Evolutionary conservation across 805 yeast genomes (phyloP).

Genomic region (Metschnikowia amazonensis): DNA sequence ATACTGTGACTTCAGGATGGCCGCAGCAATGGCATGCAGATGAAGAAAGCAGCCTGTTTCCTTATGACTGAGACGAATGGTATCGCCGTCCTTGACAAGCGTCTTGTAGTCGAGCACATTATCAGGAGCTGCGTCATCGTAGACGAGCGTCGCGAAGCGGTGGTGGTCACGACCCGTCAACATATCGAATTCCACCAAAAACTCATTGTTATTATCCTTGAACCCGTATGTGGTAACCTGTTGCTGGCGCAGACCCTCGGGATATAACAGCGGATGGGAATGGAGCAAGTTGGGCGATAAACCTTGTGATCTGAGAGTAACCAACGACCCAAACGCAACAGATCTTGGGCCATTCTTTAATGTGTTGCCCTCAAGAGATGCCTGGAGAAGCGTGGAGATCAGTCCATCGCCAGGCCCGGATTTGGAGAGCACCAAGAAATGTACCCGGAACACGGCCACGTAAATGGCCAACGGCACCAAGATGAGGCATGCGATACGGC

Average conservation of each 20-base stretch:
- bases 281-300: constrained; percentile 74
- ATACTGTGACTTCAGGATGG: constrained; percentile 57
- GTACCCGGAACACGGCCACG: constrained; percentile 70
- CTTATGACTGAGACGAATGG: constrained; percentile 68
- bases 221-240: constrained; percentile 91
- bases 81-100: constrained; percentile 56
- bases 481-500: constrained; percentile 64
- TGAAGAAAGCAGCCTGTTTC: constrained; percentile 73
- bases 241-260: constrained; percentile 90
- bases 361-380: constrained; percentile 67
- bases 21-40: constrained; percentile 77
- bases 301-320: constrained; percentile 69
- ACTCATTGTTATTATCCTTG: constrained; percentile 45
- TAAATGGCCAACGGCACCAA: constrained; percentile 69
- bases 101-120: constrained; percentile 17
- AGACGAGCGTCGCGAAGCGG: constrained; percentile 30
- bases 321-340: constrained; percentile 56
- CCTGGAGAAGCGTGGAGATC: constrained; percentile 86
- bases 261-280: constrained; percentile 82
- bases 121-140: constrained; percentile 20
- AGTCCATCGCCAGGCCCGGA: constrained; percentile 94
- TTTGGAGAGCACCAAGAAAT: constrained; percentile 67
- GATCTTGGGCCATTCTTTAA: constrained; percentile 66
- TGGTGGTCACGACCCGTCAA: constrained; percentile 28
- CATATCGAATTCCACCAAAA: constrained; percentile 35